Evolutionary conservation across 257 asterid genomes (phyloP).

Genomic region (Euphrasia confusa): DNA sequence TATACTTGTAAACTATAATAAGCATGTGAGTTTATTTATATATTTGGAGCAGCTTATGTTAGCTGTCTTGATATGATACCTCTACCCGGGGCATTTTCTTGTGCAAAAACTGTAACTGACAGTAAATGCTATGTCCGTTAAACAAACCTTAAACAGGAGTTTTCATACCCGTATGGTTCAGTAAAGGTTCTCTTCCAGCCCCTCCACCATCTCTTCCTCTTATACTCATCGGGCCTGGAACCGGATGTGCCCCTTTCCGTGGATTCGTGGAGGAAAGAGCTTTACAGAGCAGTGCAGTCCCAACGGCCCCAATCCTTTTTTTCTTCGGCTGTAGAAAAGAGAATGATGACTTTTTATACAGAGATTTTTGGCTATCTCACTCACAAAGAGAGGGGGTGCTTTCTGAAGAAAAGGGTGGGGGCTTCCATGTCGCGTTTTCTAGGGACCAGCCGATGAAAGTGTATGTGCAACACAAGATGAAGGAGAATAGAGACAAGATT

Average conservation of each 20-base stretch:
- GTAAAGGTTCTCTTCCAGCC: conserved; percentile 73
- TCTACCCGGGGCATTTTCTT: background rate
- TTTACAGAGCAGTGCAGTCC: conserved; percentile 45
- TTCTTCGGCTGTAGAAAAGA: conserved; percentile 88
- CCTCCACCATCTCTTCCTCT: conserved; percentile 84
- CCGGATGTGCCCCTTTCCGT: conserved; percentile 95
- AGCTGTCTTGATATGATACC: background rate
- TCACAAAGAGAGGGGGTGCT: conserved; percentile 58
- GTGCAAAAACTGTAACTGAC: conserved; percentile 13
- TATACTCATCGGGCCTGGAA: conserved; percentile 93
- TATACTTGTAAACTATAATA: background rate
- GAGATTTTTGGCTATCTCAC: conserved; percentile 76
- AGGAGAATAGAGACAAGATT: conserved; percentile 55
- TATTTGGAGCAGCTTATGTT: background rate
- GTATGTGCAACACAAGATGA: conserved; percentile 84
- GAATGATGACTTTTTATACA: conserved; percentile 67
- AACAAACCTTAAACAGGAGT: conserved; percentile 44
- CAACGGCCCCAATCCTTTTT: conserved; percentile 76
- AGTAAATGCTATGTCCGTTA: background rate
- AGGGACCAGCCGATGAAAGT: conserved; percentile 80
- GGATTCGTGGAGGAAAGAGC: conserved; percentile 89
- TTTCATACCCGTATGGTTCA: conserved; percentile 71
- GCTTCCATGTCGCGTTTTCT: conserved; percentile 83
- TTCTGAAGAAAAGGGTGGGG: conserved; percentile 82
- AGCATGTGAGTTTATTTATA: background rate